Conservation (phyloP, 441 rosid genomes). For the Populus hybrid region DNA sequence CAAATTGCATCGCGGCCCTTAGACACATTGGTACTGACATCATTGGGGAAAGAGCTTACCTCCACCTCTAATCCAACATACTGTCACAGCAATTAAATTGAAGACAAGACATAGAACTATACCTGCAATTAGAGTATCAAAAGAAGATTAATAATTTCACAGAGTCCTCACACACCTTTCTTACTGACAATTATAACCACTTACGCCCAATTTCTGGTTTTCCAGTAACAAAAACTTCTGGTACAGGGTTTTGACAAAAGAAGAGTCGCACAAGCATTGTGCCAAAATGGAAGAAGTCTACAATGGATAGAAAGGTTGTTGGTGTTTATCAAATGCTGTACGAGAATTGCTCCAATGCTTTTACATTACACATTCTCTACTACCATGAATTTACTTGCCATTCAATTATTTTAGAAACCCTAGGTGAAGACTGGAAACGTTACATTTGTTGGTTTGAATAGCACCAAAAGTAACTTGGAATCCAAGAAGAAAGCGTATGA, state of each 20-base stretch:
- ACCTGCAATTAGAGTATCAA: conserved; percentile 44
- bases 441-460: neutral
- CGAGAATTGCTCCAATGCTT: neutral
- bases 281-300: neutral
- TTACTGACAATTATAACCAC: neutral
- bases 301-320: neutral
- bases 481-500: neutral
- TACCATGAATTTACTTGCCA: neutral
- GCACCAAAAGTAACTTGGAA: neutral
- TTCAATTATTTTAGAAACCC: neutral
- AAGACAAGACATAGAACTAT: conserved; percentile 77
- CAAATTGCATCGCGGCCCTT: conserved; percentile 7
- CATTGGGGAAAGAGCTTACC: conserved; percentile 42
- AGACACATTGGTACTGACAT: conserved; percentile 5
- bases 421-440: neutral
- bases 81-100: conserved; percentile 71
- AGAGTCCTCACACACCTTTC: neutral
- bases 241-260: neutral
- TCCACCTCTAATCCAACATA: conserved; percentile 90
- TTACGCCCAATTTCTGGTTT: neutral
- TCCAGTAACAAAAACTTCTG: neutral
- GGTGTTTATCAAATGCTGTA: neutral
- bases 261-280: neutral
- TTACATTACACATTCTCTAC: neutral
- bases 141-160: neutral